A percentile compares a stretch with the other conserved stretches of the same genome.
Evolutionary conservation across 352 stramenopile genomes (phyloP).

Genomic region (Phytophthora palmivora): DNA sequence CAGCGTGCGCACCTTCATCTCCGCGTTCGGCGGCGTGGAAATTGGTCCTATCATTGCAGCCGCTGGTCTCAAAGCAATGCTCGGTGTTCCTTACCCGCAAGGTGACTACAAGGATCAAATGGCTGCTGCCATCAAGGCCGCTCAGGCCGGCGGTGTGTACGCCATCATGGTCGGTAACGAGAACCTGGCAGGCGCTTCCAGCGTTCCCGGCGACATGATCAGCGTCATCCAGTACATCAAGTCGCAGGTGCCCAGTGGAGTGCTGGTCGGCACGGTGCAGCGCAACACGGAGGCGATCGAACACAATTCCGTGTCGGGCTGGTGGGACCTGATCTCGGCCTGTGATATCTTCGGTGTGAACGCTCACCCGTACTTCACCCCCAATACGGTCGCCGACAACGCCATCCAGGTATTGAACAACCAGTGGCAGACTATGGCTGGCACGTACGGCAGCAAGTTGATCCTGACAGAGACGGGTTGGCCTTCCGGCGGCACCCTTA

Average conservation of each 20-base stretch:
- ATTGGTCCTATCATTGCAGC: conserved; percentile 50
- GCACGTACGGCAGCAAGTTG: conserved; percentile 41
- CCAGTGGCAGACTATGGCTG: conserved; percentile 44
- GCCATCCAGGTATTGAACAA: conserved; percentile 43
- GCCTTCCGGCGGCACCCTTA: conserved; percentile 35
- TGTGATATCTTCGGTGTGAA: conserved; percentile 55
- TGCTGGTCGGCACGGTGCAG: conserved; percentile 65
- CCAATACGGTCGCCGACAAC: conserved; percentile 15
- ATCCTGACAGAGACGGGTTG: conserved; percentile 55
- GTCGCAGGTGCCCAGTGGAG: conserved; percentile 36
- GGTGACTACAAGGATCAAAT: conserved; percentile 47
- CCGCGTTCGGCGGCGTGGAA: conserved; percentile 47
- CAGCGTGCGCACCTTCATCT: conserved; percentile 67
- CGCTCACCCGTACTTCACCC: conserved; percentile 58
- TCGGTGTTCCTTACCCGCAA: conserved; percentile 55
- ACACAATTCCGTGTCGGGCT: conserved; percentile 20
- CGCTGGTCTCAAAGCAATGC: conserved; percentile 44
- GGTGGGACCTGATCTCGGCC: conserved; percentile 33
- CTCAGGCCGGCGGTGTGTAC: conserved; percentile 44
- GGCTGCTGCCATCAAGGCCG: conserved; percentile 40
- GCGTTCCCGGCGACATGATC: conserved; percentile 42
- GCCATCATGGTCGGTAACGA: conserved; percentile 72
- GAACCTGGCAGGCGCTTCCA: conserved; percentile 39
- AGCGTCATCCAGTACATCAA: conserved; percentile 55
- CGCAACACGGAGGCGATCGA: conserved; percentile 55